Evolutionary conservation across 2,329 filamentous ascomycete genomes (phyloP), one percentile per base, ranked within the genome.

Genomic region (Neonectria neomacrospora): DNA sequence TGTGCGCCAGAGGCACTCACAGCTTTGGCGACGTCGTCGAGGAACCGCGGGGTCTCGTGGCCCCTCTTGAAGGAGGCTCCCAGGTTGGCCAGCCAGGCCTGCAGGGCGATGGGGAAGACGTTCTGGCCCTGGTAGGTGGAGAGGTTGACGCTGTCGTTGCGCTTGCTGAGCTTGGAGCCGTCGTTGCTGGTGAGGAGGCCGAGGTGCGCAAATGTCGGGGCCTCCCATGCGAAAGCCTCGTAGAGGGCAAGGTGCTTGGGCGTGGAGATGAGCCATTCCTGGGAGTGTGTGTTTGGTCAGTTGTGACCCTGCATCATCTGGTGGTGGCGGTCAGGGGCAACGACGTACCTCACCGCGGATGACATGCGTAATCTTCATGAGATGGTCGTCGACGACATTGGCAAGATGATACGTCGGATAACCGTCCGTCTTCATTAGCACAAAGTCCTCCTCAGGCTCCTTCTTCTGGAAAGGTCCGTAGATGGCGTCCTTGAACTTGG

Each of bases 251-350:
- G 77, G 71, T 90, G 88, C 65, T 86, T 92, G 1, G 94, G 94
- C 0, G 96, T 98, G 0, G 94, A 97, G 34, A 95, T 88, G 80
- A 99, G 91, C 96, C 96, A 99, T 86, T 99, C 96, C 85, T 92
- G 56, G 2, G 11, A 9, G 11, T 52, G 37, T 65, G 10, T 58
- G 32, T 69, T 30, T 16, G 64, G 66, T 34, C 9, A 48, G 14
- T 9, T 8, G 5, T 1, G 3, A 14, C 14, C 6, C 5, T 8
- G 6, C 5, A n/a, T 3, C 6, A 7, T 9, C 3, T 18, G 11
- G 11, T 22, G 26, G n/a, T 3, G n/a, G 3, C 5, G n/a, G n/a
- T 34, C 26, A 32, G 28, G 16, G 39, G 61, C 53, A 26, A 3
- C 63, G 45, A 44, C 85, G 72, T 79, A 91, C 90, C 26, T 91